Evolutionary conservation across 2,329 filamentous ascomycete species (phyloP), one percentile per base, ranked within the genome.

Genomic region (Aspergillus tanneri): DNA sequence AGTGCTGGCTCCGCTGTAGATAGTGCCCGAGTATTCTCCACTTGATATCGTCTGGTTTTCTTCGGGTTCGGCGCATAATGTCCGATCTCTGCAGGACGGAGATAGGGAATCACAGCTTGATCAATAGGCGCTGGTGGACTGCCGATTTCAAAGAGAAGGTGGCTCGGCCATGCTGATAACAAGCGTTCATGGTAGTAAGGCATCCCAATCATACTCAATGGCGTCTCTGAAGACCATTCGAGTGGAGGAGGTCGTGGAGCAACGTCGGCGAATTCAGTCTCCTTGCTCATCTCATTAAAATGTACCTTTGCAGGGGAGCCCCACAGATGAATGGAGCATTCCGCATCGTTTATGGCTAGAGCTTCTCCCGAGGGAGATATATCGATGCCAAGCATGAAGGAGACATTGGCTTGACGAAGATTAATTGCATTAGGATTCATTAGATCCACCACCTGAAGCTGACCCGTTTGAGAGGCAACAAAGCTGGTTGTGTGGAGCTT

Each of bases 401-500:
- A 79, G 4, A 91, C 82, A 60, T 91, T 90, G 25, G 88, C 86
- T 71, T 95, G 90, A 42, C 88, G 83, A 43, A 96, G 83, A 58
- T 87, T 91, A 64, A 89, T 90, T 16, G 88, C 86, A 63, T 95
- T 91, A 0, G 90, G 88, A 54, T 96, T 96, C 83, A 95, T 90
- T 4, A 99, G 80, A 68, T 99, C 93, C 42, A 97, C 90, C 11
- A 97, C 87, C 66, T 99, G 92, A 68, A 99, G 87, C 68, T 96
- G 90, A 1, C 95, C 93, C 35, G 84, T 87, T 62, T 95, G 90
- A 2, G 92, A 96, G 22, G 91, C 85, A 41, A 99, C 89, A 52
- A 99, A 91, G 61, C 89, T 92, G 0, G 95, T 97, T 0, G 93
- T 96, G 16, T 90, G 86, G 81, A 99, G 88, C 60, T 90, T 86